Base-by-base conservation (phyloP, 768 basidiomycete species). In the Russula vinacea region DNA sequence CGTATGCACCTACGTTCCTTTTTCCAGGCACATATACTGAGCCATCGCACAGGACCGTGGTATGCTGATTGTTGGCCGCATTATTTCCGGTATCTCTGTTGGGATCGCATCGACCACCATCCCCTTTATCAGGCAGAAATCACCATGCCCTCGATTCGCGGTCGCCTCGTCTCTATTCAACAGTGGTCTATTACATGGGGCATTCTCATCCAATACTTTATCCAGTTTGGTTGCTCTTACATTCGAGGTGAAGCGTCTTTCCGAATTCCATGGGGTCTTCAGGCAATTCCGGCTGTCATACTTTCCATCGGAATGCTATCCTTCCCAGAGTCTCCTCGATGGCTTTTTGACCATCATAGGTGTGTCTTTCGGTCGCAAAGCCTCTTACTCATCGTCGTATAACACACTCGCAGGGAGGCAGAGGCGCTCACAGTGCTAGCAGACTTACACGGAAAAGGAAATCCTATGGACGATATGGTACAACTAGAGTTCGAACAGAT, bases 231-330 rank as follows among this genome's bases (percentile, higher is more conserved):
- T 45, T 88, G 85, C 72, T 89, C 87, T 9, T 86, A 86, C 72
- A 87, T 90, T 72, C 74, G 85, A 22, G 86, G 88, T 37, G 78
- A 73, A 14, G 87, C 87, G 0, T 88, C 88, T 0, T 91, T 90
- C 81, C 85, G 89, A 29, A 86, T 91, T 67, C 89, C 89, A 11
- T 89, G 88, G 88, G 86, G 86, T 61, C 75, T 91, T 32, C 90
- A 91, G 72, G 81, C 88, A 78, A 89, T 92, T 58, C 89, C 89
- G 26, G 90, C 87, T 8, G 80, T 89, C 62, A 60, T 92, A 13
- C 80, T 91, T 32, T 83, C 82, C 54, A 26, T 82, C 9, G 87
- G 89, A 51, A 90, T 92, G 88, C 56, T 78, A 13, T 63, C 80
- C 66, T 87, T 89, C 78, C 88, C 86, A 0, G 86, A 87, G 37